Percentiles rank a stretch among this genome's conserved stretches.
Evolutionary conservation across 1,139 yeast species (phyloP).

Genomic region (Candida glucosophila): DNA sequence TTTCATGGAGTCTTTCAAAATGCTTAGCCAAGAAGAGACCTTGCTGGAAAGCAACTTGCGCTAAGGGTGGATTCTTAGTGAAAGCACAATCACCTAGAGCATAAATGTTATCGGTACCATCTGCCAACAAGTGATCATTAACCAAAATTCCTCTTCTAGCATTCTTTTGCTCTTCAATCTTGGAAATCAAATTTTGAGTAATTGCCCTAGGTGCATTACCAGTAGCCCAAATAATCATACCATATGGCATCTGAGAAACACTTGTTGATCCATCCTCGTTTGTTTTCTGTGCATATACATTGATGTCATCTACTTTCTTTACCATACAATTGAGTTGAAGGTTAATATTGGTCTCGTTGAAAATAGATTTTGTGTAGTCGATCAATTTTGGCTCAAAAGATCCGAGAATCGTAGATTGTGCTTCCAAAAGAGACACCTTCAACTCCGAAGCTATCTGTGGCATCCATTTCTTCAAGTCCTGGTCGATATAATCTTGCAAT

Average conservation of each 20-base stretch:
- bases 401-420: conserved; percentile 82
- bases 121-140: conserved; percentile 72
- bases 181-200: conserved; percentile 55
- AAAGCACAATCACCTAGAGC: conserved; percentile 94
- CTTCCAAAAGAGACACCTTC: conserved; percentile 80
- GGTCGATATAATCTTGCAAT: conserved; percentile 86
- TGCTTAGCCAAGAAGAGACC: conserved; percentile 73
- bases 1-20: conserved; percentile 60
- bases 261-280: conserved; percentile 53
- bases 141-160: conserved; percentile 87
- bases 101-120: conserved; percentile 77
- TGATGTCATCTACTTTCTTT: conserved; percentile 65
- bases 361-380: conserved; percentile 75
- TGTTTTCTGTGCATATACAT: conserved; percentile 63
- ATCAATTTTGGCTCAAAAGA: conserved; percentile 80
- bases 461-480: conserved; percentile 82
- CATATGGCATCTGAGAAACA: conserved; percentile 65
- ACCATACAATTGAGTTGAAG: conserved; percentile 81
- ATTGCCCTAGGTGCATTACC: conserved; percentile 89
- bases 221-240: conserved; percentile 93
- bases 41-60: conserved; percentile 95
- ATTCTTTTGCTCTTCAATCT: conserved; percentile 73
- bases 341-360: conserved; percentile 70
- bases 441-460: conserved; percentile 79
- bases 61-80: conserved; percentile 90